Conservation (phyloP, 371 early-diverging fungal genomes). For the Lichtheimia ornata region DNA sequence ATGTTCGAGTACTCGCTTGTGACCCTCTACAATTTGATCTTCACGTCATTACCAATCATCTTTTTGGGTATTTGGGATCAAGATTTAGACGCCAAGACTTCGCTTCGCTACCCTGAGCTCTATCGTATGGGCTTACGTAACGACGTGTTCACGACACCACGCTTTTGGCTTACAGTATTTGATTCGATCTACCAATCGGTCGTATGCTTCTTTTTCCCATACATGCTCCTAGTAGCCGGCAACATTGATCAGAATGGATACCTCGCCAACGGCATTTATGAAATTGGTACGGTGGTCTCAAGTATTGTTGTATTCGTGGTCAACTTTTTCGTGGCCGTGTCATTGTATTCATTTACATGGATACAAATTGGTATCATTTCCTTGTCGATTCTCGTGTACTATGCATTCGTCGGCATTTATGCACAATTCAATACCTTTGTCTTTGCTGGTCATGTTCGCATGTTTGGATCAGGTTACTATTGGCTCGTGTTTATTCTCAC, state of each 20-base stretch:
- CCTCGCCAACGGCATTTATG: slow-evolving; percentile 64
- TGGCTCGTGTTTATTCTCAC: slow-evolving; percentile 54
- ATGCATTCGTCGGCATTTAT: slow-evolving; percentile 53
- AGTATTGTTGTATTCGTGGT: slow-evolving; percentile 73
- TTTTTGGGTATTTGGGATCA: slow-evolving; percentile 91
- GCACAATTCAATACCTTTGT: slow-evolving; percentile 41
- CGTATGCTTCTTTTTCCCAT: slow-evolving; percentile 78
- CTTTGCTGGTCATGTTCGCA: slow-evolving; percentile 44
- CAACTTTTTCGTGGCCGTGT: slow-evolving; percentile 80
- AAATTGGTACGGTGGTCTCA: slow-evolving; percentile 80
- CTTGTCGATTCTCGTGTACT: slow-evolving; percentile 52
- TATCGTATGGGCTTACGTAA: slow-evolving; percentile 87
- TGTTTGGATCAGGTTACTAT: slow-evolving; percentile 52
- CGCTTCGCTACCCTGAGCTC: slow-evolving; percentile 81
- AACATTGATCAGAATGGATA: slow-evolving; percentile 52
- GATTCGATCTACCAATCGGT: slow-evolving; percentile 90
- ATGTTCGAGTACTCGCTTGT: slow-evolving; percentile 82
- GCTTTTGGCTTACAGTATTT: slow-evolving; percentile 81
- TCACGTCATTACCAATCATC: slow-evolving; percentile 71
- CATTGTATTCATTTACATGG: slow-evolving; percentile 80
- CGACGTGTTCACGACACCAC: slow-evolving; percentile 75
- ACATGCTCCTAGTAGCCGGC: slow-evolving; percentile 50
- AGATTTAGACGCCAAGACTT: slow-evolving; percentile 75
- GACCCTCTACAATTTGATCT: slow-evolving; percentile 73
- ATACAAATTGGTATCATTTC: slow-evolving; percentile 60